Base-by-base conservation (phyloP, 805 yeast genomes). In the Cyberlindnera mrakii region DNA sequence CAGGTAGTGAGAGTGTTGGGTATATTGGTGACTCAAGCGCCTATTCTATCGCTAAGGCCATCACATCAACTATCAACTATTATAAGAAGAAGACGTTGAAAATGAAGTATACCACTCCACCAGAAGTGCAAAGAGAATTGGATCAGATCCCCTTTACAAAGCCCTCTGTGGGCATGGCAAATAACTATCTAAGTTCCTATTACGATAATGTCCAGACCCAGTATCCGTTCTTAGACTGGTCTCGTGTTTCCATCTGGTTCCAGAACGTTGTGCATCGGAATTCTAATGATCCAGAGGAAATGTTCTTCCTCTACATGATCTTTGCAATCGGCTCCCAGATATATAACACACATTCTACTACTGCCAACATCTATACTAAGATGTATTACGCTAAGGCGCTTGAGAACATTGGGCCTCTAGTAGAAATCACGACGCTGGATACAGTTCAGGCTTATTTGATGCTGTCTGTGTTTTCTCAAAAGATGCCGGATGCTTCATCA, bases 161-260 rank as follows among this genome's bases (percentile, higher is more conserved):
- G 35, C 65, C 64, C 1, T 39, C 52, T 10, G 13, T 20, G 6
- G 30, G 33, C 2, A 46, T 46, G 20, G 60, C 59, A 1, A 37
- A 35, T 6, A 33, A 41, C 25, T 42, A 48, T 18, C 30, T 62
- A 33, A 37, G 47, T 15, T 53, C 57, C 3, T 64, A 62, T 40
- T 48, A 55, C 39, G 49, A 48, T 29, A 47, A 54, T n/a, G 64
- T 60, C n/a, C 68, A 64, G 15, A 54, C 57, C 31, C 67, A 63
- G 42, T 64, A 64, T 40, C 67, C 68, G 3, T 64, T 64, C 38
- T 46, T 64, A 14, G 64, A 63, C 32, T 59, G 65, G 66, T 35
- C 44, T 1, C 52, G 52, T 48, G 48, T 54, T 29, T 36, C 35
- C 1, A 6, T 3, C 3, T 11, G 20, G 20, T 50, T 56, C 37